Conservation (phyloP, 768 basidiomycete species). For the Terana coerulea region DNA sequence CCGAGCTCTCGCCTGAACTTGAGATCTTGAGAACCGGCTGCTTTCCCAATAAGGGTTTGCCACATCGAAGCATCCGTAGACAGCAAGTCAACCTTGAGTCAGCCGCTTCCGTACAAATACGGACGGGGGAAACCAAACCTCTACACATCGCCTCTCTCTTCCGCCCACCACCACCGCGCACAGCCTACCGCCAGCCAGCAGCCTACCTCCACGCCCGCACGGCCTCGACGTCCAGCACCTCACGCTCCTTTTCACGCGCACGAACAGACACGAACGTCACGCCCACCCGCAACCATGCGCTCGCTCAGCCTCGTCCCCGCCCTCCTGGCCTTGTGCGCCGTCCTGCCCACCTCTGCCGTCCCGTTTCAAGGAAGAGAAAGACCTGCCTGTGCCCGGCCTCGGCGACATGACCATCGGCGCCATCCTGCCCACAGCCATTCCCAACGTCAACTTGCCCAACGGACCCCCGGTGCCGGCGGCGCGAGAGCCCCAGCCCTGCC, state of each 20-base stretch:
- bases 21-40: too few species aligned
- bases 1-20: too few species aligned
- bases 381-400: constrained; percentile 7
- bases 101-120: constrained; percentile 8
- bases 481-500: not conserved
- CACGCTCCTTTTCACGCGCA: constrained; percentile 11
- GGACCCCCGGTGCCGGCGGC: not conserved
- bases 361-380: constrained; percentile 10
- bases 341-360: constrained; percentile 13
- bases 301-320: constrained; percentile 12
- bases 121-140: not conserved
- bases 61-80: too few species aligned
- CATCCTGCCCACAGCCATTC: constrained; percentile 13
- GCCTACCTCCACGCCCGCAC: constrained; percentile 13
- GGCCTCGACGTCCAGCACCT: constrained; percentile 8
- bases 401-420: constrained; percentile 11
- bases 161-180: constrained; percentile 1
- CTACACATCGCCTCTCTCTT: not conserved
- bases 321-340: constrained; percentile 6
- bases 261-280: constrained; percentile 8
- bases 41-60: too few species aligned
- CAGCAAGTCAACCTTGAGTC: too few species aligned
- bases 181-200: constrained; percentile 12
- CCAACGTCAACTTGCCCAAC: constrained; percentile 9
- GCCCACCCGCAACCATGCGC: constrained; percentile 10